Evolutionary conservation across 1,284 basidiomycete species (phyloP), one percentile per base, ranked within the genome.

Genomic region (Irpex lacteus): DNA sequence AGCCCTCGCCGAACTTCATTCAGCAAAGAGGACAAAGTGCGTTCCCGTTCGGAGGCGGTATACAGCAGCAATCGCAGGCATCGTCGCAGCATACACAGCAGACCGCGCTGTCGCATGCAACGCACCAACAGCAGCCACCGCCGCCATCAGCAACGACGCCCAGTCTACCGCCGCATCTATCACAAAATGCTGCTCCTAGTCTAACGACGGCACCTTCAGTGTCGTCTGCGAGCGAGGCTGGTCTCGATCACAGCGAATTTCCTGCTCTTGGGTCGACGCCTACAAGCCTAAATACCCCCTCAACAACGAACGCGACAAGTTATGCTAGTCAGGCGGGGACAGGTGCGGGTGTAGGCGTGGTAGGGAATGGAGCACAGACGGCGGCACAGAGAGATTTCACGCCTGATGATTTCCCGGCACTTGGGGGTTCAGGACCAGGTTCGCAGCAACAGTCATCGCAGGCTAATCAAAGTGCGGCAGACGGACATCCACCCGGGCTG

Each of bases 181-280:
- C 79, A 64, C 85, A 85, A 70, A 82, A 76, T 64, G 71, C 83
- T 62, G 77, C 84, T n/a, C 75, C 79, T 15, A 76, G 71, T 65
- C 68, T 78, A 60, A 77, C 78, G 55, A 81, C 76, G 54, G 81
- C 84, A 37, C 84, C 85, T 47, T 85, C 86, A 49, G 83, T 81
- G 62, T 86, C 86, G 60, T 87, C 87, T n/a, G 78, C 85, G 37
- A 87, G 83, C 71, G 91, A 92, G 71, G 85, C 88, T 63, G 89
- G 86, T n/a, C 84, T 94, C 60, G 92, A 94, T 80, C 91, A 86
- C 40, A 94, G 90, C 72, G 92, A 94, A 76, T 94, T 94, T 71
- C 92, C 92, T 9, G 92, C 91, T 32, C 82, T 94, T 9, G 91
- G 91, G 54, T 88, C 91, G 40, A 77, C 79, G 15, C 76, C 81